Conservation (phyloP, 495 filamentous ascomycete genomes). For the Hypoxylon crocopeplum region DNA sequence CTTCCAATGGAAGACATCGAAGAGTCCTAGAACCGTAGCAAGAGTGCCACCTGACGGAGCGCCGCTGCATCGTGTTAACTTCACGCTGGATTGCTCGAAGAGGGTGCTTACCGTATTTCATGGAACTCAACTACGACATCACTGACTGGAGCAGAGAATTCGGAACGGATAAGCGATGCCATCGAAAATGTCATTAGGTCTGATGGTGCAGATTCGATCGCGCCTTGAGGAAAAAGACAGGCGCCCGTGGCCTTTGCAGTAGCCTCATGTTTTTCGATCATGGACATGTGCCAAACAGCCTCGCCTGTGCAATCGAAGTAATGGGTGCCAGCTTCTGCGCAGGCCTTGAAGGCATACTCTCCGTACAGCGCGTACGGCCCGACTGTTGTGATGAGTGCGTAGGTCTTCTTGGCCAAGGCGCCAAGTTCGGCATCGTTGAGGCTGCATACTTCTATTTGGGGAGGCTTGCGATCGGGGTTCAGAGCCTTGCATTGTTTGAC, state of each 20-base stretch:
- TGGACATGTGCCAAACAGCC: slow-evolving; percentile 76
- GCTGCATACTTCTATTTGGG: slow-evolving; percentile 50
- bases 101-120: slow-evolving; percentile 60
- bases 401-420: slow-evolving; percentile 74
- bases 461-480: slow-evolving; percentile 69
- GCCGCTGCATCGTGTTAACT: slow-evolving; percentile 39
- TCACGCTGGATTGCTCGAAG: background rate
- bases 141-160: slow-evolving; percentile 58
- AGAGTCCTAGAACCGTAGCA: slow-evolving; percentile 65
- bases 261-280: slow-evolving; percentile 82
- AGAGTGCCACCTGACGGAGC: slow-evolving; percentile 79
- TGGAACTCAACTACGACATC: slow-evolving; percentile 69
- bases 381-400: slow-evolving; percentile 80
- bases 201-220: slow-evolving; percentile 83
- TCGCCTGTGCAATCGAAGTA: slow-evolving; percentile 94
- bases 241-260: slow-evolving; percentile 76
- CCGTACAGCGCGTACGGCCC: slow-evolving; percentile 85
- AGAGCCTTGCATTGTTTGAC: slow-evolving; percentile 68
- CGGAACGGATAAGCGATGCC: slow-evolving; percentile 67
- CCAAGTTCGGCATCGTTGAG: slow-evolving; percentile 70
- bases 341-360: slow-evolving; percentile 83
- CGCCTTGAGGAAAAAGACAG: slow-evolving; percentile 86
- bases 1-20: slow-evolving; percentile 65
- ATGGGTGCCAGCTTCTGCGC: slow-evolving; percentile 85
- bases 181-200: slow-evolving; percentile 80